Conservation (phyloP, 129 eudicot genomes). For the Flaveria sonorensis region DNA sequence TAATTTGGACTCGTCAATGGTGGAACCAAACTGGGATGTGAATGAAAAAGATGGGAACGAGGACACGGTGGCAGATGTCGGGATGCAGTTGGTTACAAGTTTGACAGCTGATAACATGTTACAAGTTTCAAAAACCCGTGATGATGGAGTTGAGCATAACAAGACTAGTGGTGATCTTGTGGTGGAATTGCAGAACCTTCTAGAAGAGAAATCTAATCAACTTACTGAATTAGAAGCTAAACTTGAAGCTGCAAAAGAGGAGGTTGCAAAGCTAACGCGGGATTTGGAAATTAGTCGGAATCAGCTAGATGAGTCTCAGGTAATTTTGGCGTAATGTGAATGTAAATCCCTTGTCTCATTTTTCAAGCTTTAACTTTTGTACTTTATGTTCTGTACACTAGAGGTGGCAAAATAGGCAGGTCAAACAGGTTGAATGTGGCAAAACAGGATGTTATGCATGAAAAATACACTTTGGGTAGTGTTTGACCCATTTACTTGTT, state of each 20-base stretch:
- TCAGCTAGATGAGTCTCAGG: constrained; percentile 93
- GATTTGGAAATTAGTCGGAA: constrained; percentile 73
- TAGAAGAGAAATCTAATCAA: constrained; percentile 59
- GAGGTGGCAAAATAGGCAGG: neutral
- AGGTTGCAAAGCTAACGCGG: constrained; percentile 54
- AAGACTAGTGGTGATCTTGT: constrained; percentile 40
- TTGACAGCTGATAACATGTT: constrained; percentile 58
- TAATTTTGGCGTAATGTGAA: constrained; percentile 25
- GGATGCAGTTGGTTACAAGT: constrained; percentile 48
- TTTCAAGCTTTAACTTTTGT: neutral
- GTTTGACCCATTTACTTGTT: no score
- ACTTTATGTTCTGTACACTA: neutral
- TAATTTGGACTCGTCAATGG: constrained; percentile 80
- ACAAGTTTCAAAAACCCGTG: constrained; percentile 38
- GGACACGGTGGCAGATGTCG: constrained; percentile 36
- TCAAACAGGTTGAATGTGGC: no score
- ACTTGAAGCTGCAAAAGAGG: constrained; percentile 54
- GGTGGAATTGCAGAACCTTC: constrained; percentile 56
- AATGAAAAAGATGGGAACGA: constrained; percentile 52
- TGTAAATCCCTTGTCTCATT: neutral
- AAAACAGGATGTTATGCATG: no score
- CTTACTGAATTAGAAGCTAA: constrained; percentile 54
- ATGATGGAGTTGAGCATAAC: constrained; percentile 28
- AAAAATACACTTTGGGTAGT: no score
- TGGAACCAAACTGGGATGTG: constrained; percentile 60